Percentiles rank a stretch among this genome's conserved stretches.
phyloP scores from a whole-genome alignment of 306 rosid species.

The Clitoria ternatea region DNA sequence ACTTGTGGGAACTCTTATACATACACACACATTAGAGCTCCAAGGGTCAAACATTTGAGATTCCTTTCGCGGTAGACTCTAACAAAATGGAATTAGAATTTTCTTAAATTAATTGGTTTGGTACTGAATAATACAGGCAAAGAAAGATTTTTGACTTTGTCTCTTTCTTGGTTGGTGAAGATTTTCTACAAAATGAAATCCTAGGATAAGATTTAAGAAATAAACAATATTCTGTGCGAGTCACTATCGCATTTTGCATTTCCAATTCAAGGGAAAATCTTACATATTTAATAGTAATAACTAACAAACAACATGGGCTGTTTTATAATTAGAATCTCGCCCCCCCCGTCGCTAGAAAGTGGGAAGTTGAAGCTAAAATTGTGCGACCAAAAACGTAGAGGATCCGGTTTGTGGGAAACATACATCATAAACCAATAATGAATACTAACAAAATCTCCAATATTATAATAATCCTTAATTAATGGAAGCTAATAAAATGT shows the following conservation, averaged over 20 bases:
- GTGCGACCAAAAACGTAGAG: neutral
- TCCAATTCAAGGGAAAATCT: neutral
- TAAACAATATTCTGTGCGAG: neutral
- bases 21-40: no score
- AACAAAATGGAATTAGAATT: neutral
- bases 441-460: no score
- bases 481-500: no score
- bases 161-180: neutral
- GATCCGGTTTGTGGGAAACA: slow-evolving; percentile 2
- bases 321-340: neutral
- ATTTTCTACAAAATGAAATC: neutral
- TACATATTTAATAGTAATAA: neutral
- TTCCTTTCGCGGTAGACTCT: neutral
- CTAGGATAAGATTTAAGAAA: neutral
- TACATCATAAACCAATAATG: slow-evolving; percentile 1
- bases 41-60: slow-evolving; percentile 12
- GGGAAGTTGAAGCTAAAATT: neutral
- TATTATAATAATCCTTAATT: no score
- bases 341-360: neutral
- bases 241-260: neutral
- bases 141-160: slow-evolving; percentile 12
- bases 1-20: no score
- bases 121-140: slow-evolving; percentile 9
- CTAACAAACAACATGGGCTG: neutral
- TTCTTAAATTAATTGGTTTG: slow-evolving; percentile 1